Base-by-base conservation (phyloP, 352 stramenopile genomes). In the Pythium vanterpoolii region DNA sequence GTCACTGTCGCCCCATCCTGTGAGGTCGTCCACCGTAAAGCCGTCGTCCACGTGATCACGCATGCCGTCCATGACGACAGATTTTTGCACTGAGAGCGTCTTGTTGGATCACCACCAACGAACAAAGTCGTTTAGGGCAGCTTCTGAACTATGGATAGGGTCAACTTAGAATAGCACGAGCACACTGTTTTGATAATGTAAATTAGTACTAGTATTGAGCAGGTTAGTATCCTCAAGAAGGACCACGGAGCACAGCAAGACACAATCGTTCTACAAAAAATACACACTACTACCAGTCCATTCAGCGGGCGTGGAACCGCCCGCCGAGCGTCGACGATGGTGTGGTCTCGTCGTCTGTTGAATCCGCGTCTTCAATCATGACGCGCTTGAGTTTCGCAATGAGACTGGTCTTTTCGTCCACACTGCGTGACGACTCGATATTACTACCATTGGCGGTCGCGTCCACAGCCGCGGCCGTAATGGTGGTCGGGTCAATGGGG, bases 401-500 rank as follows among this genome's bases (percentile, higher is more conserved):
- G 28, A 58, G 34, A 19, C 27, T 42, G 13, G 19, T 8, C 47
- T 64, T 57, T 18, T 64, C 56, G 5, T 63, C 56, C 10, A 26
- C 19, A 21, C 18, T 51, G 13, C 30, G 31, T 5, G 52, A 51
- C 10, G 30, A 39, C 21, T 65, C 49, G 58, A n/a, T n/a, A n/a
- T n/a, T n/a, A n/a, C n/a, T n/a, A n/a, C n/a, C n/a, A n/a, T n/a
- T n/a, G n/a, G n/a, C n/a, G n/a, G n/a, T n/a, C n/a, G n/a, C n/a
- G n/a, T n/a, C n/a, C n/a, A n/a, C n/a, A n/a, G n/a, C n/a, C n/a
- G n/a, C n/a, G n/a, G n/a, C n/a, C n/a, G 40, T 50, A 28, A 60
- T 48, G 5, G 61, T 64, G 14, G 36, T 28, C 42, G 55, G 47
- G 49, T 72, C 71, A 7, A 79, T 68, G 4, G 66, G 47, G 23